A percentile compares a stretch with the other conserved stretches of the same genome.
These are phyloP conservation scores for Lachancea mirantina DNA, from an alignment of 805 yeast genomes.

Conservation along the genomic window DNA sequence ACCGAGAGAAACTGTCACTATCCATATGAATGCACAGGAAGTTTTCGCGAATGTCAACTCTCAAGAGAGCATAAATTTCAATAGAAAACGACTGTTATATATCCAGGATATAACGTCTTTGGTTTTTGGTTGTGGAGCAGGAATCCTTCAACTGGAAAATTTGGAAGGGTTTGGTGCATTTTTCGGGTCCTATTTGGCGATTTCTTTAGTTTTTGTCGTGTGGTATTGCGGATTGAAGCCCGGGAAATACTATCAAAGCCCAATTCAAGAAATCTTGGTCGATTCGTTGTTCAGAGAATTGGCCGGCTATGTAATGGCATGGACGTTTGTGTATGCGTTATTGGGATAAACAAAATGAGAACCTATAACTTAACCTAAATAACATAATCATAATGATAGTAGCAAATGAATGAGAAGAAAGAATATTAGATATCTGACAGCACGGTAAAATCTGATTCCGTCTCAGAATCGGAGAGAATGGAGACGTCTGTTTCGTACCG, in stretches of 20 bases:
- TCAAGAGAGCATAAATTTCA: slow-evolving; percentile 15
- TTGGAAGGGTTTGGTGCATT: slow-evolving; percentile 42
- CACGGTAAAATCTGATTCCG: no score
- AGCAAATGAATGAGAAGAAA: no score
- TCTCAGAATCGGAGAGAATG: no score
- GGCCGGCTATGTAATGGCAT: slow-evolving; percentile 48
- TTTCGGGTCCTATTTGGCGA: slow-evolving; percentile 29
- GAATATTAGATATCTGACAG: no score
- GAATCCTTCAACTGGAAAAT: slow-evolving; percentile 46
- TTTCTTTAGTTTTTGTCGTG: slow-evolving; percentile 29
- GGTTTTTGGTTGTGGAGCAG: slow-evolving; percentile 47
- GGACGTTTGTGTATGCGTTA: slow-evolving; percentile 50
- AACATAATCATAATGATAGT: no score
- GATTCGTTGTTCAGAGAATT: slow-evolving; percentile 42
- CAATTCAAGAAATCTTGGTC: slow-evolving; percentile 36
- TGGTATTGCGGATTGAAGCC: slow-evolving; percentile 33
- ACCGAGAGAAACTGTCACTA: neutral
- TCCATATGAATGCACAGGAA: slow-evolving; percentile 5
- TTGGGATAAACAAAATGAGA: slow-evolving; percentile 30
- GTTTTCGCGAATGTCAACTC: slow-evolving; percentile 13
- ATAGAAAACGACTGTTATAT: slow-evolving; percentile 21
- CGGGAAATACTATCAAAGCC: slow-evolving; percentile 33
- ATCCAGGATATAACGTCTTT: slow-evolving; percentile 44
- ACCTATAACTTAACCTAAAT: no score
- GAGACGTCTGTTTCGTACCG: no score